A percentile compares a stretch with the other conserved stretches of the same genome.
These are phyloP conservation scores for Camellia oleifera DNA, from an alignment of 179 eudicot genomes.

Conservation along the genomic window DNA sequence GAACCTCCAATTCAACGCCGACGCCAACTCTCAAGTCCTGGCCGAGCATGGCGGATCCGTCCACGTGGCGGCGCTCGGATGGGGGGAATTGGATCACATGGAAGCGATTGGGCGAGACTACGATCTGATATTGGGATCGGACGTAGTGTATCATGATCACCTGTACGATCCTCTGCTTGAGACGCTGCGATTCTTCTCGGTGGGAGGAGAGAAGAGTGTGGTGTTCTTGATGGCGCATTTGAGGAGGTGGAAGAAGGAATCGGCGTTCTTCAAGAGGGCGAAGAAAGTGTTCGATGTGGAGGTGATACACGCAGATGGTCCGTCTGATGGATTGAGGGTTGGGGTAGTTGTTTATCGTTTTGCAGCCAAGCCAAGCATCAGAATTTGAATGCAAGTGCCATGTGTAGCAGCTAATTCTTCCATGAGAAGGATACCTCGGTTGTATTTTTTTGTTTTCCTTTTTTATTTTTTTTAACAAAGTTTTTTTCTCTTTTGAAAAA, in stretches of 20 bases:
- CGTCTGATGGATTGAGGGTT: slow-evolving; percentile 48
- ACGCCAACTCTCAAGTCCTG: slow-evolving; percentile 34
- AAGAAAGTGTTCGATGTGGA: slow-evolving; percentile 58
- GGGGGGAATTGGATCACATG: slow-evolving; percentile 75
- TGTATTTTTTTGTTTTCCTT: too few species aligned
- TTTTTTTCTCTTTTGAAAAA: too few species aligned
- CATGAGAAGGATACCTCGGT: too few species aligned
- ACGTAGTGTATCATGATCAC: slow-evolving; percentile 84
- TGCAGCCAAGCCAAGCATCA: slow-evolving; percentile 20
- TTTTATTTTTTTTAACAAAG: too few species aligned
- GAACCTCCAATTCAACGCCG: slow-evolving; percentile 57
- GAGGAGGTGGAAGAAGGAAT: slow-evolving; percentile 92
- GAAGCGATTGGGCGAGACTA: slow-evolving; percentile 51
- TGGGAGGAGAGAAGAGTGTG: slow-evolving; percentile 26
- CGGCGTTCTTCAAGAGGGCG: slow-evolving; percentile 69
- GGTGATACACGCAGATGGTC: slow-evolving; percentile 50
- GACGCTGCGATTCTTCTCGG: slow-evolving; percentile 54
- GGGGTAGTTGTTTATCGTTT: slow-evolving; percentile 72
- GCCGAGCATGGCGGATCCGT: slow-evolving; percentile 42
- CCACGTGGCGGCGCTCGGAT: slow-evolving; percentile 53
- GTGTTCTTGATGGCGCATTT: slow-evolving; percentile 83
- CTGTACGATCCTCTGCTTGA: slow-evolving; percentile 59
- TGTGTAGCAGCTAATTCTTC: too few species aligned
- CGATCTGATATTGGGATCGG: slow-evolving; percentile 71
- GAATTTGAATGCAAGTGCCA: not conserved